Percentiles rank a stretch among this genome's conserved stretches.
phyloP scores from a whole-genome alignment of 441 rosid genomes.

The Populus hybrid region DNA sequence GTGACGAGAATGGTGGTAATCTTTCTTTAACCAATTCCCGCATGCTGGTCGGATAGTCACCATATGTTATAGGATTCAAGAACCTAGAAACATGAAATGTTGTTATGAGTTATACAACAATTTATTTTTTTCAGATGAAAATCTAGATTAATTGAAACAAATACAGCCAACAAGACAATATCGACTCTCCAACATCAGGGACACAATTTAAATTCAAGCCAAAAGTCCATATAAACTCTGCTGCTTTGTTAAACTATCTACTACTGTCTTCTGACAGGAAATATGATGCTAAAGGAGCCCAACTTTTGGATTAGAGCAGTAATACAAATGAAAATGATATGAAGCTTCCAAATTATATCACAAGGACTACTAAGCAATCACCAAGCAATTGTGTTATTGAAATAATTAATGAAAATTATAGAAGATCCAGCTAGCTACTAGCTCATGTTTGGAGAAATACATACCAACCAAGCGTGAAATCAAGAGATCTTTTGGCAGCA shows the following conservation, averaged over 20 bases:
- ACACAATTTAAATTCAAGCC: too few relatives aligned
- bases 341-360: neutral
- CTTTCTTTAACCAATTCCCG: neutral
- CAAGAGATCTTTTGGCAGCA: neutral
- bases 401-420: too few relatives aligned
- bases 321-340: neutral
- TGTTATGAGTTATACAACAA: neutral
- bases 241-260: neutral
- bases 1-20: neutral
- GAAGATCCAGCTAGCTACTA: neutral
- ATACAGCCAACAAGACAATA: neutral
- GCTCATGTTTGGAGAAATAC: neutral
- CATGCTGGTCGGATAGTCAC: neutral
- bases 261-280: neutral
- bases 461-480: neutral
- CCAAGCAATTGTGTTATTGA: neutral
- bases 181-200: neutral
- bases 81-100: neutral
- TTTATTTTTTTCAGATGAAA: too few relatives aligned
- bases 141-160: neutral
- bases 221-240: neutral
- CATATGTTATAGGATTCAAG: neutral
- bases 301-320: neutral
- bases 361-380: neutral
- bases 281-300: neutral